Evolutionary conservation across 768 basidiomycete genomes (phyloP).

Genomic region (Tremella fuciformis): DNA sequence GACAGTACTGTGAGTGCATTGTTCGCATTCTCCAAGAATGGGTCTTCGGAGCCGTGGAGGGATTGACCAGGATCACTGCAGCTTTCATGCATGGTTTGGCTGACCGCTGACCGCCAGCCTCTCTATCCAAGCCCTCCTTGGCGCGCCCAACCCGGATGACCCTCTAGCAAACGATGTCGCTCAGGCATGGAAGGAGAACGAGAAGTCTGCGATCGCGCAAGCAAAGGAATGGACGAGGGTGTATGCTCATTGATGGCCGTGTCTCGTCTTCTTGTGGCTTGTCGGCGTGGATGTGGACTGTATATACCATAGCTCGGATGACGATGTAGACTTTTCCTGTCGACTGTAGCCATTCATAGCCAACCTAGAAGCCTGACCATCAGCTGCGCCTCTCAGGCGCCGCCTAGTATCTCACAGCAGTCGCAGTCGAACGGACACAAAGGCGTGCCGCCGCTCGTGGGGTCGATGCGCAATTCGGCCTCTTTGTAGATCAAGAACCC

Average conservation of each 20-base stretch:
- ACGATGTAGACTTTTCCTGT: neutral
- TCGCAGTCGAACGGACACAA: slow-evolving; percentile 53
- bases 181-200: slow-evolving; percentile 97
- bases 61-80: neutral
- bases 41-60: too few species aligned
- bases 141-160: slow-evolving; percentile 80
- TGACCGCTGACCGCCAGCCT: slow-evolving; percentile 53
- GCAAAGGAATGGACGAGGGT: slow-evolving; percentile 93
- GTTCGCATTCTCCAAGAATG: neutral
- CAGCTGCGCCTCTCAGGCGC: neutral
- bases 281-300: neutral
- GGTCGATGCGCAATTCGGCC: slow-evolving; percentile 49
- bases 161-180: slow-evolving; percentile 59
- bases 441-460: slow-evolving; percentile 50
- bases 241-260: slow-evolving; percentile 59
- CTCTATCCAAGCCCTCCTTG: slow-evolving; percentile 93
- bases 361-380: neutral
- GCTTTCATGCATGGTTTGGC: neutral
- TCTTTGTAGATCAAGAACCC: slow-evolving; percentile 53
- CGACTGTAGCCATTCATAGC: too few species aligned
- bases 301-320: slow-evolving; percentile 2
- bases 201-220: slow-evolving; percentile 85
- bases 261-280: neutral
- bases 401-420: slow-evolving; percentile 37
- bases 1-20: slow-evolving; percentile 67